Base-by-base conservation (phyloP, 2,329 filamentous ascomycete genomes). In the Nothophaeocryptopus gaeumannii region DNA sequence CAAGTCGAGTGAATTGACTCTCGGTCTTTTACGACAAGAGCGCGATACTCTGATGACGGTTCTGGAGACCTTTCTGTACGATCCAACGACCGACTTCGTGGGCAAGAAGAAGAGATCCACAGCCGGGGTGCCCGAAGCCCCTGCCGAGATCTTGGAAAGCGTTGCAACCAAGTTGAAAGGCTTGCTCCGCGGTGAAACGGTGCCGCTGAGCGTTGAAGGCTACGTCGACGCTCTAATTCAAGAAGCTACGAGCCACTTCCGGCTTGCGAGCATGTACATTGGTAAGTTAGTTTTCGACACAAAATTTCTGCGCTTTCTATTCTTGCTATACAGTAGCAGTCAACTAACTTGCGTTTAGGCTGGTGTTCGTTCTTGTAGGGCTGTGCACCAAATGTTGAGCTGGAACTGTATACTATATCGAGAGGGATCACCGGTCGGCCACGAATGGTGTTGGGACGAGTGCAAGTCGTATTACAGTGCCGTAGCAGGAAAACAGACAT, bases 21-120 rank as follows among this genome's bases (percentile, higher is more conserved):
- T 97, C 53, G 78, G 81, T 37, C 83, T 96, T 26, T 77, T 97
- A 8, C 81, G 93, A 1, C 88, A 95, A 67, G 90, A 96, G 64
- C 88, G 96, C 69, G 95, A 99, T 70, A 96, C 92, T 34, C 76
- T 99, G 51, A 96, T 99, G 85, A 96, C 92, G 0, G 92, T 99
- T 42, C 78, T 99, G 1, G 95, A 99, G 73, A 91, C 93, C 0
- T 99, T 99, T 66, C 81, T 99, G 58, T 91, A 99, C 66, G 93
- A 99, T 67, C 93, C 93, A 0, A 97, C 95, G 11, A 84, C 96
- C 10, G 95, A 99, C 65, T 83, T 97, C 55, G 82, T 96, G 62
- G 86, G 86, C 45, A 89, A 86, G 67, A 71, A 79, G 72, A 78
- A 77, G 63, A 75, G 76, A 59, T 75, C 73, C 42, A 75, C 75